Conservation (phyloP, 2,329 filamentous ascomycete species). For the Aspergillus brasiliensis region DNA sequence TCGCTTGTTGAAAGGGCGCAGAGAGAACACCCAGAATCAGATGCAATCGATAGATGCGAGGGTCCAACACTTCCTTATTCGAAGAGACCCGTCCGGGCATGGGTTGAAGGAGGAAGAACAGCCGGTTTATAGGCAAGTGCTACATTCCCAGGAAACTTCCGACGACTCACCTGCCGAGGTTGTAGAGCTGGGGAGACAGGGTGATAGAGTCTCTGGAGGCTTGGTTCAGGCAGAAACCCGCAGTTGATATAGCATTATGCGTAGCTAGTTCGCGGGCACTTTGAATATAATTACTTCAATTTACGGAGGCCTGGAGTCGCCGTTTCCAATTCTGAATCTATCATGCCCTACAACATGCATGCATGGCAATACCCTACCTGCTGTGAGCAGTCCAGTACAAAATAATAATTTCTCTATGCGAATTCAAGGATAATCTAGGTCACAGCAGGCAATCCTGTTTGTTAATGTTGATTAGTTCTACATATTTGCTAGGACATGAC, state of each 20-base stretch:
- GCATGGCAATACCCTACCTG: no score
- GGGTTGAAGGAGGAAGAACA: constrained; percentile 49
- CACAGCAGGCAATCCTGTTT: no score
- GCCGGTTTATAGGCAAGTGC: constrained; percentile 39
- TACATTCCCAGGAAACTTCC: not conserved
- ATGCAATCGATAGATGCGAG: constrained; percentile 59
- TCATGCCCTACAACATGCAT: not conserved
- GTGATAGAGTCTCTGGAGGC: not conserved
- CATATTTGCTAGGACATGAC: no score
- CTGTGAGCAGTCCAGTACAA: no score
- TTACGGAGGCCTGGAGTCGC: not conserved
- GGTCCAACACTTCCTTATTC: constrained; percentile 75
- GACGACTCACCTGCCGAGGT: not conserved
- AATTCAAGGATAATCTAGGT: no score
- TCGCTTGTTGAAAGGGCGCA: constrained; percentile 54
- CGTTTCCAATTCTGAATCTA: not conserved
- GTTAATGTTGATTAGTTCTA: no score
- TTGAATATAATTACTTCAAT: not conserved
- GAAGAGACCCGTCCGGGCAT: constrained; percentile 62
- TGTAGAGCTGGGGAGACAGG: not conserved
- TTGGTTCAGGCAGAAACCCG: not conserved
- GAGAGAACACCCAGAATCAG: constrained; percentile 53
- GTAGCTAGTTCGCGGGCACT: not conserved
- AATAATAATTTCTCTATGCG: no score
- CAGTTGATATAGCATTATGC: not conserved